Conservation (phyloP, 805 yeast species). For the Pichia deserticola region DNA sequence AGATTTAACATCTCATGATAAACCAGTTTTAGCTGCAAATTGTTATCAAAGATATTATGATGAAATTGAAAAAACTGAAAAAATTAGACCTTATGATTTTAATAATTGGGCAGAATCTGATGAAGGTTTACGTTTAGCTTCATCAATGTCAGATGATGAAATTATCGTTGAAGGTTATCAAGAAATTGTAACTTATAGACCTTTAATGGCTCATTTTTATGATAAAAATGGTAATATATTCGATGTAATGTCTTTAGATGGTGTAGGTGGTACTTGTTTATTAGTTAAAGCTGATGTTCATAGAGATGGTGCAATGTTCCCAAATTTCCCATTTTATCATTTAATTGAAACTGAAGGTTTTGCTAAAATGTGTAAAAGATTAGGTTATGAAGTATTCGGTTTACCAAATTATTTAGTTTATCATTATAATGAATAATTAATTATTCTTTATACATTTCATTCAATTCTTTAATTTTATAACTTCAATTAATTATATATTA, state of each 20-base stretch:
- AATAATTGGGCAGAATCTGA: slow-evolving; percentile 92
- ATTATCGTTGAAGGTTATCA: slow-evolving; percentile 91
- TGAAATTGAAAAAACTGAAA: slow-evolving; percentile 41
- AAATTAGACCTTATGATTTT: slow-evolving; percentile 85
- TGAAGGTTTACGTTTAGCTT: slow-evolving; percentile 70
- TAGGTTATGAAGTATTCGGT: slow-evolving; percentile 87
- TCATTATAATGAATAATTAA: slow-evolving; percentile 68
- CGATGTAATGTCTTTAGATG: slow-evolving; percentile 81
- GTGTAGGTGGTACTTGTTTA: slow-evolving; percentile 97
- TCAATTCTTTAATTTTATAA: too few relatives aligned
- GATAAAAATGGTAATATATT: slow-evolving; percentile 54
- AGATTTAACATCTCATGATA: slow-evolving; percentile 79
- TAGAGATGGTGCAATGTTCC: slow-evolving; percentile 99
- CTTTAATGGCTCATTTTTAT: slow-evolving; percentile 86
- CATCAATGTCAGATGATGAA: slow-evolving; percentile 72
- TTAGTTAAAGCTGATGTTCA: slow-evolving; percentile 96
- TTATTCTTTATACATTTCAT: too few relatives aligned
- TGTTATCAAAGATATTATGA: slow-evolving; percentile 80
- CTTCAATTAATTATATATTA: too few relatives aligned
- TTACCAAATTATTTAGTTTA: slow-evolving; percentile 90
- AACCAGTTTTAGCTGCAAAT: slow-evolving; percentile 85
- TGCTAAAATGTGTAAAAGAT: slow-evolving; percentile 94
- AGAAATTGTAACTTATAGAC: slow-evolving; percentile 90
- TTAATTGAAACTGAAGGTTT: slow-evolving; percentile 97
- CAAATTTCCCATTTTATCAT: slow-evolving; percentile 95